Evolutionary conservation across 2,329 filamentous ascomycete genomes (phyloP).

Genomic region (Fusarium verrucosum): DNA sequence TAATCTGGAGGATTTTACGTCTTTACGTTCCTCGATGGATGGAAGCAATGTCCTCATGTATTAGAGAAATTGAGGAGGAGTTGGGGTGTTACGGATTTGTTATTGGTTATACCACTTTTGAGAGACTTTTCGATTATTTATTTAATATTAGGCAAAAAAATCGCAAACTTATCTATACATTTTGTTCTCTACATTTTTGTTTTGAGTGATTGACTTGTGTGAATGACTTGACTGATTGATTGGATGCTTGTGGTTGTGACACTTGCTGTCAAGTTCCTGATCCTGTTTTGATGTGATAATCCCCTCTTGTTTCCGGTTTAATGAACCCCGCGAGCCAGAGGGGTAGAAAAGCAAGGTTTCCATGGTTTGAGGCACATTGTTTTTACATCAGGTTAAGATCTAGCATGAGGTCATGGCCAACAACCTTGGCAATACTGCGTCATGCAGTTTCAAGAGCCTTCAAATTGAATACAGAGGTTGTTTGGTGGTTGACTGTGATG

Average conservation of each 20-base stretch:
- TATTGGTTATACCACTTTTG: constrained; percentile 31
- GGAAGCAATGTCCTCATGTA: constrained; percentile 29
- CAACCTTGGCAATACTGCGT: constrained; percentile 36
- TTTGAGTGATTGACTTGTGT: not conserved
- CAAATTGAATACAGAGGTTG: not conserved
- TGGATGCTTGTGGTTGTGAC: not conserved
- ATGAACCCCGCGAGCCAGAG: constrained; percentile 20
- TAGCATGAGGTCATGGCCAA: constrained; percentile 41
- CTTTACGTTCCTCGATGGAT: constrained; percentile 35
- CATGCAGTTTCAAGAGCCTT: constrained; percentile 33
- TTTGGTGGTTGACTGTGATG: constrained; percentile 14
- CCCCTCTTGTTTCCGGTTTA: constrained; percentile 13
- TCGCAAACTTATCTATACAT: constrained; percentile 32
- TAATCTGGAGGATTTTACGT: constrained; percentile 41
- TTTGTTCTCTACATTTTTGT: not conserved
- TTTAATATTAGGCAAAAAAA: constrained; percentile 38
- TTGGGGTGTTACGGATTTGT: constrained; percentile 30
- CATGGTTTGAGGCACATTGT: constrained; percentile 29
- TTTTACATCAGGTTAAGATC: constrained; percentile 27
- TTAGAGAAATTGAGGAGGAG: constrained; percentile 30
- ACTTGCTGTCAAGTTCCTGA: not conserved
- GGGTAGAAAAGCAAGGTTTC: constrained; percentile 24
- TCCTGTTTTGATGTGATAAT: not conserved
- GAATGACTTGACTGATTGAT: not conserved
- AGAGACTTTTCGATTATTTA: constrained; percentile 25